Percentiles rank a stretch among this genome's conserved stretches.
Conservation (phyloP, 176 grass and related monocot genomes). For the Paspalum vaginatum region DNA sequence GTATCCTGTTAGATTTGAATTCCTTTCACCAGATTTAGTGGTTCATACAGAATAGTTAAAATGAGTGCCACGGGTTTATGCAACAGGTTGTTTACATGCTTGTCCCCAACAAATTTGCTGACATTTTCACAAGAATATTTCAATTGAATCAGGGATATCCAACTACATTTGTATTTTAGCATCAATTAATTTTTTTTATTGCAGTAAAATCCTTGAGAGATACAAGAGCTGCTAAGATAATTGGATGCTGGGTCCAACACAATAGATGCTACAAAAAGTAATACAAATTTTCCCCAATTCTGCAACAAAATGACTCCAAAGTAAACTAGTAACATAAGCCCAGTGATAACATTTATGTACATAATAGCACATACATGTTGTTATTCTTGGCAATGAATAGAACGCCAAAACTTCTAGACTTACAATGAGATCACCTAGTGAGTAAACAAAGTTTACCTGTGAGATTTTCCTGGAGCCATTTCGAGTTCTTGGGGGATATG, state of each 20-base stretch:
- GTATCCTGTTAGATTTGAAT: not conserved
- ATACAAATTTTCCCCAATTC: not conserved
- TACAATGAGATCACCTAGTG: not conserved
- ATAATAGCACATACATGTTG: not conserved
- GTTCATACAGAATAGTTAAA: constrained; percentile 6
- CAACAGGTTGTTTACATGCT: constrained; percentile 6
- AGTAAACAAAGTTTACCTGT: constrained; percentile 46
- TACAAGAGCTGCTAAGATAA: constrained; percentile 16
- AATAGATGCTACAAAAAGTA: not conserved
- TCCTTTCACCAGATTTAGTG: constrained; percentile 15
- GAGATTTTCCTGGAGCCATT: constrained; percentile 98
- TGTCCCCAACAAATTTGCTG: constrained; percentile 35
- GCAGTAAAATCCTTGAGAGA: not conserved
- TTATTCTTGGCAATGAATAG: not conserved
- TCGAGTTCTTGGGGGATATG: constrained; percentile 87
- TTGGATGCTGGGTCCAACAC: not conserved
- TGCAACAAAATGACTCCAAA: not conserved
- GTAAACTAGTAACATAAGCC: constrained; percentile 13
- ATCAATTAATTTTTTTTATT: not conserved
- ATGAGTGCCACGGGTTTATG: not conserved
- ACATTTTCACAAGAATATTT: constrained; percentile 21
- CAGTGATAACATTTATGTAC: not conserved
- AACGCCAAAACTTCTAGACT: not conserved
- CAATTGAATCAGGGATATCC: not conserved
- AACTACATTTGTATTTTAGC: constrained; percentile 18